A percentile compares a stretch with the other conserved stretches of the same genome.
Evolutionary conservation across 1,284 basidiomycete species (phyloP).

Genomic region (Sphagnurus paluster): DNA sequence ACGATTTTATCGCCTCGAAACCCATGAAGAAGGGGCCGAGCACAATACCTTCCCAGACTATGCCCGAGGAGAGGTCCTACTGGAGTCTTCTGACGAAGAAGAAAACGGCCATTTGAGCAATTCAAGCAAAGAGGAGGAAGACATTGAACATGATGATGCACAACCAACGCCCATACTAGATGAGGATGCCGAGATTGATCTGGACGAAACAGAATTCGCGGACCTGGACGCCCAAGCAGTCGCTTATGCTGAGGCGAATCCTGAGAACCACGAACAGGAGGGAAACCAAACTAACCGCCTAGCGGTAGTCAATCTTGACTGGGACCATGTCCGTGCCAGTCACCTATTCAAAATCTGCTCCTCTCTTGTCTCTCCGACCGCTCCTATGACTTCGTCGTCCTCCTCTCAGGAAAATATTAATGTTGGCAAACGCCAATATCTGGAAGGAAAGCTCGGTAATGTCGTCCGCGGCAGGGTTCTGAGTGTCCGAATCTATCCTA

Average conservation of each 20-base stretch:
- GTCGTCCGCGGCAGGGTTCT: conserved; percentile 63
- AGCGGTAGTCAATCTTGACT: conserved; percentile 96
- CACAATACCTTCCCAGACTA: conserved; percentile 63
- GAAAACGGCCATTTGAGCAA: conserved; percentile 42
- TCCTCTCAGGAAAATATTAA: conserved; percentile 13
- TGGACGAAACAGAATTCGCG: conserved; percentile 74
- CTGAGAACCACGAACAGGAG: conserved; percentile 28
- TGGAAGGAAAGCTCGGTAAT: conserved; percentile 6
- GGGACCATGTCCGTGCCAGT: conserved; percentile 92
- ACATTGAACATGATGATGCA: conserved; percentile 30
- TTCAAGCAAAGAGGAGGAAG: conserved; percentile 50
- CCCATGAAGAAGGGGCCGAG: conserved; percentile 40
- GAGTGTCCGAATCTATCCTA: conserved; percentile 86
- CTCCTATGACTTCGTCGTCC: conserved; percentile 27
- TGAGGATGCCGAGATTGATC: conserved; percentile 54
- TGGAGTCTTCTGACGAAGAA: conserved; percentile 89
- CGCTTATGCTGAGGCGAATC: conserved; percentile 53
- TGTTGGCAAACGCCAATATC: background rate
- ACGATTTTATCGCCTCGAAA: conserved; percentile 80
- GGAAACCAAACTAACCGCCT: conserved; percentile 70
- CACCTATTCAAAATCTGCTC: conserved; percentile 95
- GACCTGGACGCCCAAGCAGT: conserved; percentile 76
- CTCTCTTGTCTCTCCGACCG: conserved; percentile 75
- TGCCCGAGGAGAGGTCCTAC: conserved; percentile 84
- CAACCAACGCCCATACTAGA: conserved; percentile 42